Evolutionary conservation across 768 basidiomycete genomes (phyloP).

Genomic region (Lactifluus pinguis): DNA sequence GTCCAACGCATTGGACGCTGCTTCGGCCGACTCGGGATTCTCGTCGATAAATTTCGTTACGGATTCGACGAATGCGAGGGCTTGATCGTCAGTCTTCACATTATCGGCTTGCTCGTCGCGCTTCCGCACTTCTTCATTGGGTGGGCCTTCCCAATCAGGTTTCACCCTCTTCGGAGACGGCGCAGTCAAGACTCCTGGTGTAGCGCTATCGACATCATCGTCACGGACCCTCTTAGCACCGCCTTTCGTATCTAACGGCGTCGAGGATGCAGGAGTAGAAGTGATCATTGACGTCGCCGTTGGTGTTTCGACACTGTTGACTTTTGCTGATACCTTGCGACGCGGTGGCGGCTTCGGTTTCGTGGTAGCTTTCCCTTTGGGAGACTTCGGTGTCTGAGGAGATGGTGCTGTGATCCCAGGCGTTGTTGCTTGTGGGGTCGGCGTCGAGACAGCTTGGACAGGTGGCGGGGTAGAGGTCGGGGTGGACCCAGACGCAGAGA

Average conservation of each 20-base stretch:
- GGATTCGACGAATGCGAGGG: constrained; percentile 49
- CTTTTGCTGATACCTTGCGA: constrained; percentile 27
- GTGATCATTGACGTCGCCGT: constrained; percentile 3
- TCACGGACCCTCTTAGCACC: constrained; percentile 47
- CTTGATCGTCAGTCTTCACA: constrained; percentile 61
- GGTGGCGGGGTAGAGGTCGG: constrained; percentile 9
- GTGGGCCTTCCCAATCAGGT: constrained; percentile 60
- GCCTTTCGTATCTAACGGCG: constrained; percentile 18
- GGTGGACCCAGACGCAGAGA: not conserved
- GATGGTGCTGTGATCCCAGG: constrained; percentile 4
- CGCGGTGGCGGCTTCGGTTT: constrained; percentile 34
- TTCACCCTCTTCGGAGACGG: constrained; percentile 67
- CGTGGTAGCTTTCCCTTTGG: constrained; percentile 44
- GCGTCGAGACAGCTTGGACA: constrained; percentile 5
- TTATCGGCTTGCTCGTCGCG: constrained; percentile 16
- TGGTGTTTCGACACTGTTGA: constrained; percentile 16
- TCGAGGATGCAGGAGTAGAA: constrained; percentile 10
- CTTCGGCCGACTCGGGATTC: constrained; percentile 31
- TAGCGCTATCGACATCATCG: constrained; percentile 27
- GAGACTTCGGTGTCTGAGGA: constrained; percentile 47
- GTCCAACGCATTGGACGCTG: constrained; percentile 50
- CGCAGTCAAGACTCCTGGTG: constrained; percentile 31
- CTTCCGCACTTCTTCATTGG: constrained; percentile 35
- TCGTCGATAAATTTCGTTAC: constrained; percentile 56
- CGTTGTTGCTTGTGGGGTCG: constrained; percentile 8